These are phyloP conservation scores for Saprolegnia diclina DNA, from an alignment of 352 stramenopile genomes.

Conservation along the genomic window DNA sequence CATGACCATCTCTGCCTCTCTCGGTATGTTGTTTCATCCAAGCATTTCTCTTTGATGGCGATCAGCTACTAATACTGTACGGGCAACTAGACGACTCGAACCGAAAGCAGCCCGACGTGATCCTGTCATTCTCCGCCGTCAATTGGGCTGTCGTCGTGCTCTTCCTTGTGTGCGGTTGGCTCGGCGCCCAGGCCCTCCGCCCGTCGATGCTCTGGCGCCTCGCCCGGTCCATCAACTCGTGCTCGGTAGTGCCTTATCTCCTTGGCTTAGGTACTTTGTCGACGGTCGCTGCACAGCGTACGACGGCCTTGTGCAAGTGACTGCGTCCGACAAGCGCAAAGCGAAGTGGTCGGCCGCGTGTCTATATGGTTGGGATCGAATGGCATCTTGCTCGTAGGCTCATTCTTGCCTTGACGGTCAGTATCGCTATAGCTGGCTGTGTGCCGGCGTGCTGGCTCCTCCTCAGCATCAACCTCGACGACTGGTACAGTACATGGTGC, in stretches of 20 bases:
- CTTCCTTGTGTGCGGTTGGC: neutral
- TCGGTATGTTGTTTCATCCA: neutral
- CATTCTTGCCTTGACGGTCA: neutral
- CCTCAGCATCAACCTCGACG: neutral
- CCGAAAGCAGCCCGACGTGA: neutral
- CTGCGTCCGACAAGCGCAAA: neutral
- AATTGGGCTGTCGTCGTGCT: slow-evolving; percentile 5
- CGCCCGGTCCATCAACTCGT: neutral
- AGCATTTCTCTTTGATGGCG: no score
- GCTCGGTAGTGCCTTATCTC: neutral
- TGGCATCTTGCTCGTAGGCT: no score
- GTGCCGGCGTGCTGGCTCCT: neutral
- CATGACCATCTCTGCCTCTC: slow-evolving; percentile 11
- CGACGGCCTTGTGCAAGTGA: neutral
- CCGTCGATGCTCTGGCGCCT: slow-evolving; percentile 6
- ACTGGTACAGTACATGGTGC: no score
- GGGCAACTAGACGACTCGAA: neutral
- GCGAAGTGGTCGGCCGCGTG: neutral
- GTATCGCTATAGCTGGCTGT: neutral
- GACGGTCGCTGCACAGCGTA: neutral
- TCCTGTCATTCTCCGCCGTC: neutral
- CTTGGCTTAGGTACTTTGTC: slow-evolving; percentile 1
- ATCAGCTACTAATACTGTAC: no score
- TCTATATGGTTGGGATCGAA: neutral
- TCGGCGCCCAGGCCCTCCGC: slow-evolving; percentile 5